Percentiles rank a stretch among this genome's conserved stretches.
Conservation (phyloP, 192 early-diverging fungal species). For the Coemansia sp. region DNA sequence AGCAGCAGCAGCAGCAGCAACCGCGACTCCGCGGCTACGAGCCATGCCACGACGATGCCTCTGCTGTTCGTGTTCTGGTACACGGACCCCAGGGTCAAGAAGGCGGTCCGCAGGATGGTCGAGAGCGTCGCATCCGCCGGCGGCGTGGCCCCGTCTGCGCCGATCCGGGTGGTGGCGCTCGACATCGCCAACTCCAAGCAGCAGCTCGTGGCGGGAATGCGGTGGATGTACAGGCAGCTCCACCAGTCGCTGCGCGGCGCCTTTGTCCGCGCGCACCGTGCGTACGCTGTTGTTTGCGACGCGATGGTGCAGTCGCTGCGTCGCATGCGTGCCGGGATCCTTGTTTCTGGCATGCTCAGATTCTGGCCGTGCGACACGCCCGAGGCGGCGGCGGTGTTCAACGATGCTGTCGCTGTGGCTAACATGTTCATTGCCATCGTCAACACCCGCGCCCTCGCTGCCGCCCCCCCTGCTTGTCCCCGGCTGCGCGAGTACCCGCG, state of each 20-base stretch:
- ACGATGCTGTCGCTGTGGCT: conserved; percentile 22
- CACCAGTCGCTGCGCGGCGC: conserved; percentile 14
- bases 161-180: conserved; percentile 21
- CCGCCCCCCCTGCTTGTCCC: neutral
- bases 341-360: neutral
- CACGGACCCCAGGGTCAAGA: conserved; percentile 11
- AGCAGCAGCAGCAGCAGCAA: neutral
- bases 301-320: conserved; percentile 21
- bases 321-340: conserved; percentile 25
- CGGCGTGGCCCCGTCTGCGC: conserved; percentile 17
- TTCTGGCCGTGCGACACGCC: neutral
- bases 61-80: conserved; percentile 45
- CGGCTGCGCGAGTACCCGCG: conserved; percentile 8
- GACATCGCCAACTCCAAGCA: conserved; percentile 26
- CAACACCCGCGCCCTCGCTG: conserved; percentile 17
- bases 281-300: conserved; percentile 15
- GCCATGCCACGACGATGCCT: neutral
- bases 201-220: conserved; percentile 33
- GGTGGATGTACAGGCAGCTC: conserved; percentile 33
- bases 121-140: conserved; percentile 3
- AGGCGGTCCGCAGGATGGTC: conserved; percentile 21
- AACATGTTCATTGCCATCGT: conserved; percentile 23
- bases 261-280: conserved; percentile 19
- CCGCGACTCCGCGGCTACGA: no score
- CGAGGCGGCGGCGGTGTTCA: conserved; percentile 18